Evolutionary conservation across 2,329 filamentous ascomycete genomes (phyloP).

Genomic region (Fusarium paranaense): DNA sequence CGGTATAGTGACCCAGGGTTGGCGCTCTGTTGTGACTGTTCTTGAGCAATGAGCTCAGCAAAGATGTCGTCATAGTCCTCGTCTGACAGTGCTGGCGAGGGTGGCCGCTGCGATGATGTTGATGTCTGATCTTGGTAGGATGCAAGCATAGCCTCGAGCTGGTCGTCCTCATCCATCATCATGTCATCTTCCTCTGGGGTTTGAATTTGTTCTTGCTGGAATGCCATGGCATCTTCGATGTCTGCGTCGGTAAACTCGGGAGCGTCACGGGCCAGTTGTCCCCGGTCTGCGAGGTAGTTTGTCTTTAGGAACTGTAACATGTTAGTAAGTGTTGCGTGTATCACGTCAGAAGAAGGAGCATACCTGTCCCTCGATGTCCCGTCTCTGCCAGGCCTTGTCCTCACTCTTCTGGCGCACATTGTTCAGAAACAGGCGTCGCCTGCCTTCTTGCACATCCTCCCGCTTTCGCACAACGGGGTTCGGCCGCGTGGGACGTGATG

Average conservation of each 20-base stretch:
- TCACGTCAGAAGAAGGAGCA: not conserved
- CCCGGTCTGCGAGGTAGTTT: conserved; percentile 49
- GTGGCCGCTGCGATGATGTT: conserved; percentile 41
- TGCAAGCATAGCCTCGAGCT: conserved; percentile 68
- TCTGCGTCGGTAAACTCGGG: conserved; percentile 61
- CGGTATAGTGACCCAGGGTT: conserved; percentile 48
- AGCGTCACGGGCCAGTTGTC: conserved; percentile 50
- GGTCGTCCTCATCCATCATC: conserved; percentile 69
- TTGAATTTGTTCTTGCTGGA: conserved; percentile 44
- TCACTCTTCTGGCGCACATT: conserved; percentile 72
- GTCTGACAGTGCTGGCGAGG: conserved; percentile 58
- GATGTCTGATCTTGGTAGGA: conserved; percentile 53
- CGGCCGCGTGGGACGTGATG: conserved; percentile 66
- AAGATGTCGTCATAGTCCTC: conserved; percentile 75
- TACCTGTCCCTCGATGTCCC: conserved; percentile 71
- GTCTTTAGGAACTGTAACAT: conserved; percentile 50
- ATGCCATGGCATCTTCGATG: conserved; percentile 61
- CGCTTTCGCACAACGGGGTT: conserved; percentile 72
- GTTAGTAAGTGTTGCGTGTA: conserved; percentile 13
- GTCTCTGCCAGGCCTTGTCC: conserved; percentile 68
- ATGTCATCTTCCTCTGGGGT: conserved; percentile 55
- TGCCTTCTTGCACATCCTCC: conserved; percentile 71
- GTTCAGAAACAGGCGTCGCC: conserved; percentile 76
- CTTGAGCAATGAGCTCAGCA: conserved; percentile 51
- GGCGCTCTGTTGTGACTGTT: conserved; percentile 34